phyloP scores from a whole-genome alignment of 1,139 yeast genomes.

The Magnusiomyces tetraspermus region DNA sequence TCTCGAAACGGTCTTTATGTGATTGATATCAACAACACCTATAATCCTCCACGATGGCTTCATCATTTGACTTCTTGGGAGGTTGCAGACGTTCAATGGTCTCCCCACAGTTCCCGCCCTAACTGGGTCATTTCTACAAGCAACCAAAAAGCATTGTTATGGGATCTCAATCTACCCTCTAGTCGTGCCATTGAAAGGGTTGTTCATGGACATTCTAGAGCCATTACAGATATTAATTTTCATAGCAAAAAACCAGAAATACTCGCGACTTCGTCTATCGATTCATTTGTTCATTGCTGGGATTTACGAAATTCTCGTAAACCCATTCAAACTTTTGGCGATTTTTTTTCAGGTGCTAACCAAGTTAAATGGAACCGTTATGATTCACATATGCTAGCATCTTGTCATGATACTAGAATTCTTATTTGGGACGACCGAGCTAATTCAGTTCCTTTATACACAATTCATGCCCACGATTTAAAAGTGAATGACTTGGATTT shows the following conservation, averaged over 20 bases:
- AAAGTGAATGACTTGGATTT: constrained; percentile 88
- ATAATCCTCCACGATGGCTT: constrained; percentile 87
- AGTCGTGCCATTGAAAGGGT: constrained; percentile 75
- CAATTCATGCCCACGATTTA: constrained; percentile 64
- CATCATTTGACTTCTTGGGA: constrained; percentile 95
- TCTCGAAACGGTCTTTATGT: constrained; percentile 81
- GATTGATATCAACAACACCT: constrained; percentile 91
- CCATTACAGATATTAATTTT: constrained; percentile 91
- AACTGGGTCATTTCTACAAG: constrained; percentile 91
- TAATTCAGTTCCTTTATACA: constrained; percentile 65
- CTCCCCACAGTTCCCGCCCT: constrained; percentile 75
- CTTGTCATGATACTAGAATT: constrained; percentile 73
- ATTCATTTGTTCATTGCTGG: constrained; percentile 81
- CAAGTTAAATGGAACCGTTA: constrained; percentile 89
- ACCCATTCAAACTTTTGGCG: constrained; percentile 74
- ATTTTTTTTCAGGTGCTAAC: constrained; percentile 90
- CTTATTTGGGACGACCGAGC: constrained; percentile 83
- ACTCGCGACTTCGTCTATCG: constrained; percentile 90
- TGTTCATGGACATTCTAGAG: constrained; percentile 81
- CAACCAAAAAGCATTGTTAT: constrained; percentile 86
- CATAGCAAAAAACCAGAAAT: constrained; percentile 80
- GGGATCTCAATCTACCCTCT: constrained; percentile 79
- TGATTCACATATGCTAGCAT: constrained; percentile 69
- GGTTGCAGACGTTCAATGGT: constrained; percentile 98
- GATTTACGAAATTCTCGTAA: constrained; percentile 69